A percentile compares a stretch with the other conserved stretches of the same genome.
phyloP scores from a whole-genome alignment of 1,139 yeast species.

The Magnusiomyces tetraspermus region DNA sequence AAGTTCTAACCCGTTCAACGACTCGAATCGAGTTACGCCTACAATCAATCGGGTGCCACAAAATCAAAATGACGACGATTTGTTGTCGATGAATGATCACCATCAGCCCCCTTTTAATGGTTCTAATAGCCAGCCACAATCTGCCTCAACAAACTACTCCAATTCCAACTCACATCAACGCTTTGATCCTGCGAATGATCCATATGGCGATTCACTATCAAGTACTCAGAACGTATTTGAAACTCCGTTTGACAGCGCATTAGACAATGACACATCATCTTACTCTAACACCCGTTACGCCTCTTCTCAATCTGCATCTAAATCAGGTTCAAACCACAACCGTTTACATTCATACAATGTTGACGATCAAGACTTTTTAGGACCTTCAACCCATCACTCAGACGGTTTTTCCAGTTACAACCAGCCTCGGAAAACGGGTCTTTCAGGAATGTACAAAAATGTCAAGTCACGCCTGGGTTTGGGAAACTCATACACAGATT shows the following conservation, averaged over 20 bases:
- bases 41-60: neutral
- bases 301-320: neutral
- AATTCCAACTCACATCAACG: no score
- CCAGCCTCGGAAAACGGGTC: slow-evolving; percentile 16
- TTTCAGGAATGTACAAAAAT: slow-evolving; percentile 25
- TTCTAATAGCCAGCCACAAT: slow-evolving; percentile 10
- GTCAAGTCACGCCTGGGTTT: slow-evolving; percentile 27
- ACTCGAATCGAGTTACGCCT: neutral
- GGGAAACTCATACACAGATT: slow-evolving; percentile 26
- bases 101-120: neutral
- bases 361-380: slow-evolving; percentile 12
- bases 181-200: neutral
- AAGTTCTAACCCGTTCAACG: slow-evolving; percentile 11
- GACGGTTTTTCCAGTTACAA: slow-evolving; percentile 10
- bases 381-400: neutral
- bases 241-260: slow-evolving; percentile 13
- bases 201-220: slow-evolving; percentile 6
- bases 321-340: neutral
- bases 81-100: slow-evolving; percentile 1
- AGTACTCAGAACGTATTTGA: slow-evolving; percentile 7
- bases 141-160: neutral
- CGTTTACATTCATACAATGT: slow-evolving; percentile 5
- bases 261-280: slow-evolving; percentile 3
- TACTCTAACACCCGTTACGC: slow-evolving; percentile 5
- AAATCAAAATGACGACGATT: slow-evolving; percentile 1